Evolutionary conservation across 331 rosid genomes (phyloP).

Genomic region (Rosa hybrid): DNA sequence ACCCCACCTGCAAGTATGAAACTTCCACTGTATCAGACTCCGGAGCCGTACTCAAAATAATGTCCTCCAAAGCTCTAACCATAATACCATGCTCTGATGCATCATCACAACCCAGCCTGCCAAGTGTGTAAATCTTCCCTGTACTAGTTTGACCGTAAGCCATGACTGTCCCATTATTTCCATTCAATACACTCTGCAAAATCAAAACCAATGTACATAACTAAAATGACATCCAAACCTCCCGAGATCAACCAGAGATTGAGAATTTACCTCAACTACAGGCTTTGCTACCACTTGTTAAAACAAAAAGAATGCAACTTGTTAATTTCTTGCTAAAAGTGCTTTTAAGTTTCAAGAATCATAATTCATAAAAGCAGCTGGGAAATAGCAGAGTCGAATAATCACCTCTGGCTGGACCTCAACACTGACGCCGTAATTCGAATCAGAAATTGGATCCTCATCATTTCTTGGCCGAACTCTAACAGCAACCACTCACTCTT

Average conservation of each 20-base stretch:
- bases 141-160: slow-evolving; percentile 81
- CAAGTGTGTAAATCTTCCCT: slow-evolving; percentile 72
- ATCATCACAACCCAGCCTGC: slow-evolving; percentile 60
- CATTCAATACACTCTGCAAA: slow-evolving; percentile 69
- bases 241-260: not conserved
- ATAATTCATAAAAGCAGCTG: not conserved
- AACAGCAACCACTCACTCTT: slow-evolving; percentile 65
- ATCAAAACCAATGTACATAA: slow-evolving; percentile 14
- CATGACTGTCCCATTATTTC: slow-evolving; percentile 76
- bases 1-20: slow-evolving; percentile 64
- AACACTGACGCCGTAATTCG: slow-evolving; percentile 53
- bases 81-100: slow-evolving; percentile 67
- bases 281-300: slow-evolving; percentile 74
- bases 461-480: slow-evolving; percentile 59
- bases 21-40: slow-evolving; percentile 56
- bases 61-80: slow-evolving; percentile 67
- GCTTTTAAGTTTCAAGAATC: not conserved
- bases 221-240: slow-evolving; percentile 6
- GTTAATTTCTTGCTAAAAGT: not conserved
- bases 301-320: not conserved
- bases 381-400: not conserved
- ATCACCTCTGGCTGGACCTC: slow-evolving; percentile 71
- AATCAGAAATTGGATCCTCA: slow-evolving; percentile 51
- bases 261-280: slow-evolving; percentile 59
- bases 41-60: slow-evolving; percentile 44